A percentile compares a stretch with the other conserved stretches of the same genome.
phyloP scores from a whole-genome alignment of 2,329 filamentous ascomycete genomes.

The Fusarium foetens region DNA sequence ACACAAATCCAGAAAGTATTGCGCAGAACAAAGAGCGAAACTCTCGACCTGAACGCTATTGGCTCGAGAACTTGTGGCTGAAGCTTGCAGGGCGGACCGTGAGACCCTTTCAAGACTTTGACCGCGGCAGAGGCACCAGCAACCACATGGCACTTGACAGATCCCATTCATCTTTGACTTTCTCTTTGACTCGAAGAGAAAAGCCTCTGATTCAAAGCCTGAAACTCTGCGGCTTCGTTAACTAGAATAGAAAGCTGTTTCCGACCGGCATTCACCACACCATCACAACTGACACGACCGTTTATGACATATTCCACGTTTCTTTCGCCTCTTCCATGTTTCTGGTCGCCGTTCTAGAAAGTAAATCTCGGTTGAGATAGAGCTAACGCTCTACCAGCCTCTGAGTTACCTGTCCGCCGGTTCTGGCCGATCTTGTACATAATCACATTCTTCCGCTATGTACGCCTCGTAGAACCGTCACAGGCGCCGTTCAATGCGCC shows the following conservation, averaged over 20 bases:
- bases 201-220: constrained; percentile 33
- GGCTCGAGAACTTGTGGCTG: constrained; percentile 18
- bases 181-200: constrained; percentile 18
- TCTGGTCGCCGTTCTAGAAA: constrained; percentile 25
- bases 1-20: constrained; percentile 16
- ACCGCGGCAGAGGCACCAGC: constrained; percentile 38
- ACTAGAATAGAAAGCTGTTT: constrained; percentile 18
- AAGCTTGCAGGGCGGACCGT: constrained; percentile 17
- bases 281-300: constrained; percentile 1
- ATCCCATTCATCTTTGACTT: constrained; percentile 18
- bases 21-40: constrained; percentile 11
- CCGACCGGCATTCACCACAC: not conserved
- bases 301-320: constrained; percentile 22
- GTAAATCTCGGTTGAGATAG: constrained; percentile 9
- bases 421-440: constrained; percentile 6
- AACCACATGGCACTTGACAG: constrained; percentile 32
- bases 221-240: constrained; percentile 21
- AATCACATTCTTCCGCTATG: constrained; percentile 35
- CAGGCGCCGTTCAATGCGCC: constrained; percentile 26
- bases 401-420: constrained; percentile 7
- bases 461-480: constrained; percentile 20
- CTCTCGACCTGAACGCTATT: constrained; percentile 21
- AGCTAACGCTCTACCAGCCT: constrained; percentile 24
- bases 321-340: constrained; percentile 9
- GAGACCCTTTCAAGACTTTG: constrained; percentile 18